Evolutionary conservation across 352 stramenopile species (phyloP).

Genomic region (Pythium aristosporum): DNA sequence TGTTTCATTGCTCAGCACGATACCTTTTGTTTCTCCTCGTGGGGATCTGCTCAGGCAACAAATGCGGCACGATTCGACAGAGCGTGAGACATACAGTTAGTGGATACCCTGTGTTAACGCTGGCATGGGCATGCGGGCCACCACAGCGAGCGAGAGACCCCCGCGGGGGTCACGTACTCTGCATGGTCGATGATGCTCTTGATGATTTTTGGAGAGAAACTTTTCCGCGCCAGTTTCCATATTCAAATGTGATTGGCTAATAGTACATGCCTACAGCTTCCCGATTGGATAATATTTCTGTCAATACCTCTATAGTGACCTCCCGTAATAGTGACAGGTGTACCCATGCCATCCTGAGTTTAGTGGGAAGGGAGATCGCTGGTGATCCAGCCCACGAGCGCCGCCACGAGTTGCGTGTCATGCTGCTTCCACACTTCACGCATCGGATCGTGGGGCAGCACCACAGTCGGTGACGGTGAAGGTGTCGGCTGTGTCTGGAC

Average conservation of each 20-base stretch:
- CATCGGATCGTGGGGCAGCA: slow-evolving; percentile 20
- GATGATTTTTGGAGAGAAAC: neutral
- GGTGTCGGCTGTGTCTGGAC: neutral
- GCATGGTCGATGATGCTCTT: slow-evolving; percentile 12
- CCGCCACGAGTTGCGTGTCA: slow-evolving; percentile 50
- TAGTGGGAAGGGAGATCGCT: slow-evolving; percentile 33
- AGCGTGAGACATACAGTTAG: neutral
- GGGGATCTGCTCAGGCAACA: slow-evolving; percentile 44
- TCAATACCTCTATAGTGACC: neutral
- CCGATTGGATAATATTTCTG: neutral
- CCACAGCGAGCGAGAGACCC: neutral
- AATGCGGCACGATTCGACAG: neutral
- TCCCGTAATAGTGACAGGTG: neutral
- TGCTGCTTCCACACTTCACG: slow-evolving; percentile 33
- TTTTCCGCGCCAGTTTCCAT: neutral
- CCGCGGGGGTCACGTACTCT: slow-evolving; percentile 10
- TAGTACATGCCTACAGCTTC: neutral
- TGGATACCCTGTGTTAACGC: neutral
- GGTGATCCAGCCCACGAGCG: slow-evolving; percentile 52
- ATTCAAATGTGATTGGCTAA: slow-evolving; percentile 16
- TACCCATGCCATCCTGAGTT: neutral
- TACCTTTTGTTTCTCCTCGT: slow-evolving; percentile 88
- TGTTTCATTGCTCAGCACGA: neutral
- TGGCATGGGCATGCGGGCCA: neutral
- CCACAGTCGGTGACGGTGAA: neutral